These are phyloP conservation scores for Lizonia empirigonia DNA, from an alignment of 2,329 filamentous ascomycete genomes.

Conservation along the genomic window DNA sequence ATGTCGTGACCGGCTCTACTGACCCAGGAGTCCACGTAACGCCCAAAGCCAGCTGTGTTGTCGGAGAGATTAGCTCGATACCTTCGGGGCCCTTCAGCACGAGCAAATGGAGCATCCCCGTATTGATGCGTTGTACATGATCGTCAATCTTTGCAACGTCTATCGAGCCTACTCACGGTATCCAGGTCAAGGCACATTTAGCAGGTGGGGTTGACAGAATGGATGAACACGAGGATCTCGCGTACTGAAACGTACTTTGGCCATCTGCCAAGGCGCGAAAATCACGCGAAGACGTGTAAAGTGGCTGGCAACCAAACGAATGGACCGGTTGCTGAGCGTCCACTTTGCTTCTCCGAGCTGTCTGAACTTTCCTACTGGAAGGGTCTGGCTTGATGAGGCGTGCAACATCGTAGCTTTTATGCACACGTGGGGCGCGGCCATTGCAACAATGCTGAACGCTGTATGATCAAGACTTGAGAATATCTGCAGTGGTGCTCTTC, in stretches of 20 bases:
- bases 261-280: not conserved
- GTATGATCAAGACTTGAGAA: slow-evolving; percentile 1
- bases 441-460: not conserved
- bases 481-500: not conserved
- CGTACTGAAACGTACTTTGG: slow-evolving; percentile 11
- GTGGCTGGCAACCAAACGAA: slow-evolving; percentile 3
- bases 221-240: slow-evolving; percentile 12
- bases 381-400: not conserved
- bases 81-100: not conserved
- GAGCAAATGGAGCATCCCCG: slow-evolving; percentile 2
- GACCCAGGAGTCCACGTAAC: slow-evolving; percentile 8
- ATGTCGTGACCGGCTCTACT: slow-evolving; percentile 1
- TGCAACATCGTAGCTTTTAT: not conserved
- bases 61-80: not conserved
- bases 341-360: not conserved
- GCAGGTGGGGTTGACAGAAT: slow-evolving; percentile 12
- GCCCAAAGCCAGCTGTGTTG: not conserved
- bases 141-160: slow-evolving; percentile 4
- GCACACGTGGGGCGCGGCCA: not conserved
- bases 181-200: slow-evolving; percentile 3
- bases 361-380: not conserved
- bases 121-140: slow-evolving; percentile 10
- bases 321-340: not conserved
- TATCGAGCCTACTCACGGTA: slow-evolving; percentile 7
- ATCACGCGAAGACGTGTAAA: slow-evolving; percentile 8